Evolutionary conservation across 1,284 basidiomycete genomes (phyloP).

Genomic region (Leccinum pallidistipes): DNA sequence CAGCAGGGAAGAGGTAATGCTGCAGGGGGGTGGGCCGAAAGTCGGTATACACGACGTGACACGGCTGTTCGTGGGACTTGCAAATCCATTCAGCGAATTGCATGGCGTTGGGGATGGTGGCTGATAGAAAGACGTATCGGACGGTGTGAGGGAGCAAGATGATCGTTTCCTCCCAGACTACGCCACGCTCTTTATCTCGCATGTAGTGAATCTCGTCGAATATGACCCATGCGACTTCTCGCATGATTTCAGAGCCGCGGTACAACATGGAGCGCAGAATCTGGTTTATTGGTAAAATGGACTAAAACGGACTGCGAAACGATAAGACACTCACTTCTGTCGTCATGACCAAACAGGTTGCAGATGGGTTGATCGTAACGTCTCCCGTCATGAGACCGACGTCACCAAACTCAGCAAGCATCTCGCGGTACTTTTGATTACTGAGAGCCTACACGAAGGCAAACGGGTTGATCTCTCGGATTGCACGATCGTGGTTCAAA

Average conservation of each 20-base stretch:
- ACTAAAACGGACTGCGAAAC: not conserved
- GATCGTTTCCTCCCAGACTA: constrained; percentile 93
- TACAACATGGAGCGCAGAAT: constrained; percentile 99
- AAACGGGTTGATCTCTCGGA: constrained; percentile 16
- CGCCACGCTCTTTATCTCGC: constrained; percentile 93
- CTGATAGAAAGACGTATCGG: constrained; percentile 98
- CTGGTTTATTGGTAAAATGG: constrained; percentile 40
- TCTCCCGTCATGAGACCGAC: constrained; percentile 99
- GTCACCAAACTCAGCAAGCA: constrained; percentile 95
- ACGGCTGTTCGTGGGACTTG: constrained; percentile 96
- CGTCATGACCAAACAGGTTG: constrained; percentile 98
- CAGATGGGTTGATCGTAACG: constrained; percentile 98
- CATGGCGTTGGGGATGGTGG: constrained; percentile 99
- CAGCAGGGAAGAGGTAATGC: constrained; percentile 97
- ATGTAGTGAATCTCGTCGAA: constrained; percentile 99
- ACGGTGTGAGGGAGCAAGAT: constrained; percentile 96
- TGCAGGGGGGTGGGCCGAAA: constrained; percentile 98
- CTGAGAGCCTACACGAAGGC: constrained; percentile 74
- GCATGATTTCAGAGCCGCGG: constrained; percentile 98
- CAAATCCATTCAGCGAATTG: constrained; percentile 99
- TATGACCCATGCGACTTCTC: constrained; percentile 99
- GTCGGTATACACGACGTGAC: constrained; percentile 99
- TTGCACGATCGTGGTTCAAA: constrained; percentile 17
- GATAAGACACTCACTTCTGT: constrained; percentile 74
- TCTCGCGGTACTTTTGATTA: constrained; percentile 99